A percentile compares a stretch with the other conserved stretches of the same genome.
These are phyloP conservation scores for Chaetomium sp. DNA, from an alignment of 2,329 filamentous ascomycete genomes.

Conservation along the genomic window DNA sequence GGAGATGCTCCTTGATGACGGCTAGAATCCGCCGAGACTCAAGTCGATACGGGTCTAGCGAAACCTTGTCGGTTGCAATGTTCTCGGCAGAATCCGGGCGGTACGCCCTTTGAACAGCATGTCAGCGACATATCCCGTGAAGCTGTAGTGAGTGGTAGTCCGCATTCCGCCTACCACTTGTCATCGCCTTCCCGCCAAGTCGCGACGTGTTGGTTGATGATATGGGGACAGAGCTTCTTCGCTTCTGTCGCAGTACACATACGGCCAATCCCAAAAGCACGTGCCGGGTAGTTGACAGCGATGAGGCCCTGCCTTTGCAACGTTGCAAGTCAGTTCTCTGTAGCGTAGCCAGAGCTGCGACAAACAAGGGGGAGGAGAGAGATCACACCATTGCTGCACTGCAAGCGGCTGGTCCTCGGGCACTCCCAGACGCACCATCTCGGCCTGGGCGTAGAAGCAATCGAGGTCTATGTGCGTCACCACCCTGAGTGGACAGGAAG, in stretches of 20 bases:
- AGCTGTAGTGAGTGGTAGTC: background rate
- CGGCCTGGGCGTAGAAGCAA: slow-evolving; percentile 96
- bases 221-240: slow-evolving; percentile 78
- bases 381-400: slow-evolving; percentile 80
- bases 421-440: slow-evolving; percentile 81
- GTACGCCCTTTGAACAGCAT: slow-evolving; percentile 61
- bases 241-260: slow-evolving; percentile 82
- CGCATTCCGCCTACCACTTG: slow-evolving; percentile 58
- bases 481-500: slow-evolving; percentile 77
- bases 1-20: slow-evolving; percentile 73
- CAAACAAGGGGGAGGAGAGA: slow-evolving; percentile 3
- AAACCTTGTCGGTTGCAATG: slow-evolving; percentile 90
- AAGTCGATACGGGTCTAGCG: slow-evolving; percentile 85
- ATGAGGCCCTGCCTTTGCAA: slow-evolving; percentile 77
- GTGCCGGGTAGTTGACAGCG: slow-evolving; percentile 92
- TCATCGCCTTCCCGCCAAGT: slow-evolving; percentile 93
- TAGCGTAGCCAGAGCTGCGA: background rate
- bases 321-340: slow-evolving; percentile 22
- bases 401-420: slow-evolving; percentile 79
- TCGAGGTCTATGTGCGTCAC: slow-evolving; percentile 93
- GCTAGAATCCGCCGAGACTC: slow-evolving; percentile 82
- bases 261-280: slow-evolving; percentile 75
- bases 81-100: slow-evolving; percentile 76
- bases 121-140: background rate
- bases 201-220: slow-evolving; percentile 89